A percentile compares a stretch with the other conserved stretches of the same genome.
Conservation (phyloP, 306 rosid species). For the Sphenostylis stenocarpa region DNA sequence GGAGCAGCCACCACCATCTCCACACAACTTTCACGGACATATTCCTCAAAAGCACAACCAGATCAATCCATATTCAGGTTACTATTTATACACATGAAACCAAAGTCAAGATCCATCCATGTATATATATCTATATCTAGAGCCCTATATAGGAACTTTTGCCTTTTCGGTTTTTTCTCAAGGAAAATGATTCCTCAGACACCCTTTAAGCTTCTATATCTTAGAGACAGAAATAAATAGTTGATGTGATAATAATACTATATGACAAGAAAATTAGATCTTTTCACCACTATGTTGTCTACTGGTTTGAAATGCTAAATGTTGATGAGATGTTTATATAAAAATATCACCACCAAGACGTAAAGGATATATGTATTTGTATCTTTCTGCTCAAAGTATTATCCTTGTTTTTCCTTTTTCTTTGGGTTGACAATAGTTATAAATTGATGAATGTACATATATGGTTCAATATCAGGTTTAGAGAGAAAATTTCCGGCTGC, state of each 20-base stretch:
- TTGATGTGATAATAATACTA: too few relatives aligned
- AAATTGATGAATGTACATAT: not conserved
- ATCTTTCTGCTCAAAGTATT: not conserved
- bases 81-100: not conserved
- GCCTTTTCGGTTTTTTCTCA: not conserved
- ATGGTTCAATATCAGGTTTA: slow-evolving; percentile 33
- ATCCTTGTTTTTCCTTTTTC: not conserved
- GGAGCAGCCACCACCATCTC: not conserved
- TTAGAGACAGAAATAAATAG: too few relatives aligned
- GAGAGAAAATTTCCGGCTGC: slow-evolving; percentile 48
- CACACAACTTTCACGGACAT: not conserved
- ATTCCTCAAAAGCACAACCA: slow-evolving; percentile 38
- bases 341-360: too few relatives aligned
- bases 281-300: too few relatives aligned
- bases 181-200: too few relatives aligned
- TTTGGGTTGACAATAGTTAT: not conserved
- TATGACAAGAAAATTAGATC: too few relatives aligned
- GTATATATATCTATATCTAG: not conserved
- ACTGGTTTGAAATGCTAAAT: too few relatives aligned
- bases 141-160: not conserved
- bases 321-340: too few relatives aligned
- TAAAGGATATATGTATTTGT: not conserved
- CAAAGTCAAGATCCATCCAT: not conserved
- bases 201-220: too few relatives aligned
- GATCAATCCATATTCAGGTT: slow-evolving; percentile 35